These are phyloP conservation scores for Micractinium conductrix DNA, from an alignment of 139 green algal genomes.

Conservation along the genomic window DNA sequence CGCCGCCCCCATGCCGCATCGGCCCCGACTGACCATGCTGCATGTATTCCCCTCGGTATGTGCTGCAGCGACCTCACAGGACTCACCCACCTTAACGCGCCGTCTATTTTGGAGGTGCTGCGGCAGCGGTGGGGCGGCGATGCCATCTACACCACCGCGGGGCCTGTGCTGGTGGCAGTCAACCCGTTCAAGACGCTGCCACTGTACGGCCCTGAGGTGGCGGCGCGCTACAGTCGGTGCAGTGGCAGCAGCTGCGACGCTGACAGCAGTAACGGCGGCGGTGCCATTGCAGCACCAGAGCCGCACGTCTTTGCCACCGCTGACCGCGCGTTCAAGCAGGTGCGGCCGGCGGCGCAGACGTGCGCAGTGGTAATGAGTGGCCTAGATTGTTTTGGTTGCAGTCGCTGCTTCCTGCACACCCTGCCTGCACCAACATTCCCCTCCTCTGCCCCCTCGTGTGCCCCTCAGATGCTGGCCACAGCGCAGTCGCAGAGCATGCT, in stretches of 20 bases:
- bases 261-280: conserved; percentile 13
- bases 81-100: conserved; percentile 90
- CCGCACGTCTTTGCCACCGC: conserved; percentile 89
- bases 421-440: neutral
- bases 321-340: conserved; percentile 80
- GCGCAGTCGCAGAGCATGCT: conserved; percentile 63
- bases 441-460: neutral
- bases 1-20: too few species aligned
- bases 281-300: neutral
- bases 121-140: conserved; percentile 52
- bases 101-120: conserved; percentile 86
- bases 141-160: conserved; percentile 84
- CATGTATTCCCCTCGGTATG: too few species aligned
- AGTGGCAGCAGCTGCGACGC: neutral
- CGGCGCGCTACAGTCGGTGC: conserved; percentile 66
- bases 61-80: conserved; percentile 82
- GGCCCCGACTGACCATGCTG: too few species aligned
- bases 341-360: conserved; percentile 32
- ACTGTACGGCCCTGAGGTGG: conserved; percentile 78
- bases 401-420: neutral
- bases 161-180: conserved; percentile 89
- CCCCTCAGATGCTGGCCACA: conserved; percentile 29
- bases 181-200: conserved; percentile 87
- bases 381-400: neutral
- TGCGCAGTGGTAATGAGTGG: neutral